phyloP scores from a whole-genome alignment of 2,329 filamentous ascomycete species.

The Aspergillus quadricinctus region DNA sequence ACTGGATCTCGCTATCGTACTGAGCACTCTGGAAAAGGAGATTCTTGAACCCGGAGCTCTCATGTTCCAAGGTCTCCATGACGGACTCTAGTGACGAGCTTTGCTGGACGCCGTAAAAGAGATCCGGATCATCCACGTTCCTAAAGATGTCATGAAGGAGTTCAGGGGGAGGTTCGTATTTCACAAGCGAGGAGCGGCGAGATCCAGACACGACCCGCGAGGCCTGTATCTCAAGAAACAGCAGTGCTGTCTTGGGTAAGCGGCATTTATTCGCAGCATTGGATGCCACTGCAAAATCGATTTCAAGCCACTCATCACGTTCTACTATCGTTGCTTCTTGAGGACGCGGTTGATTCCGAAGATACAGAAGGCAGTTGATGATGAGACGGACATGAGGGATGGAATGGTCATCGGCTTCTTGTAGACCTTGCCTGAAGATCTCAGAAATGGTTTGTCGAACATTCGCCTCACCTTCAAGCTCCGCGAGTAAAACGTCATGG shows the following conservation, averaged over 20 bases:
- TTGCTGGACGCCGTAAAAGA: constrained; percentile 87
- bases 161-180: constrained; percentile 55
- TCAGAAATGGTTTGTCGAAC: constrained; percentile 62
- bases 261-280: constrained; percentile 70
- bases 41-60: constrained; percentile 80
- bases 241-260: constrained; percentile 80
- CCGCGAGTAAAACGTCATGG: constrained; percentile 71
- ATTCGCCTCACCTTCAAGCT: constrained; percentile 58
- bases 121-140: constrained; percentile 91
- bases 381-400: constrained; percentile 66
- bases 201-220: constrained; percentile 56
- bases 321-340: constrained; percentile 75
- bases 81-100: constrained; percentile 72
- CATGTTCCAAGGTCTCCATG: constrained; percentile 78
- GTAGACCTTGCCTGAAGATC: constrained; percentile 62
- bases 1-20: constrained; percentile 76
- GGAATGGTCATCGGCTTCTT: constrained; percentile 35
- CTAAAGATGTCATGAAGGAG: constrained; percentile 79
- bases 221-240: constrained; percentile 72
- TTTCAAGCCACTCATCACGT: constrained; percentile 76
- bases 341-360: constrained; percentile 74
- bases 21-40: constrained; percentile 87
- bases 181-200: constrained; percentile 61
- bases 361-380: constrained; percentile 75
- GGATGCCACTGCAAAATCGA: constrained; percentile 69